phyloP scores from a whole-genome alignment of 1,139 yeast species.

The Debaryomycetaceae sp. region DNA sequence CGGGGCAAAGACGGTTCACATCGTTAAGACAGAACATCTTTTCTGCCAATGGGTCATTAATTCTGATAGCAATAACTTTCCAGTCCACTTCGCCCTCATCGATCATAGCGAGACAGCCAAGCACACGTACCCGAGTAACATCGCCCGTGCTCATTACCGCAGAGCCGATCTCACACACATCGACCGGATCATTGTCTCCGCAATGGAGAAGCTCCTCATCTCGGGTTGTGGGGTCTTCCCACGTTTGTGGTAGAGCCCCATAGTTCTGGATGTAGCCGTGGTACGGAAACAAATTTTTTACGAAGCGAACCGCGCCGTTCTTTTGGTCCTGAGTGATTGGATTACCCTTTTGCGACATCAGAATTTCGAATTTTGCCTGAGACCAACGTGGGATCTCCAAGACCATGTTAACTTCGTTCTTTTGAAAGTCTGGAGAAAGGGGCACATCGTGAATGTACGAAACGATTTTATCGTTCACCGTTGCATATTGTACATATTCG shows the following conservation, averaged over 20 bases:
- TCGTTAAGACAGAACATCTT: slow-evolving; percentile 68
- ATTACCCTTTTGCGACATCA: slow-evolving; percentile 53
- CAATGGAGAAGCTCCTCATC: slow-evolving; percentile 72
- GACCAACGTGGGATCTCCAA: slow-evolving; percentile 91
- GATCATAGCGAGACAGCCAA: slow-evolving; percentile 78
- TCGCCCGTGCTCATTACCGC: slow-evolving; percentile 62
- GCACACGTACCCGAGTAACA: slow-evolving; percentile 69
- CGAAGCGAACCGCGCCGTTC: slow-evolving; percentile 75
- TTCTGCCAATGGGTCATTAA: slow-evolving; percentile 64
- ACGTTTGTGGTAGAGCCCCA: slow-evolving; percentile 92
- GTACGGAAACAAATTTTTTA: slow-evolving; percentile 80
- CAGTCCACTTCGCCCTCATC: slow-evolving; percentile 94
- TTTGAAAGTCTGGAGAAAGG: slow-evolving; percentile 49
- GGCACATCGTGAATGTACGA: slow-evolving; percentile 77
- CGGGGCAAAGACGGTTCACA: slow-evolving; percentile 67
- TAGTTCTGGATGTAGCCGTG: slow-evolving; percentile 89
- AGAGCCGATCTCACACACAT: slow-evolving; percentile 83
- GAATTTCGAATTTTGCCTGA: slow-evolving; percentile 80
- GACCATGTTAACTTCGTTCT: slow-evolving; percentile 69
- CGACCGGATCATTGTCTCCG: slow-evolving; percentile 89
- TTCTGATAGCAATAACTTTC: slow-evolving; percentile 75
- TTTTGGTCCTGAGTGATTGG: slow-evolving; percentile 83
- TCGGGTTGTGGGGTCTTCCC: slow-evolving; percentile 73
- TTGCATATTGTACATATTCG: slow-evolving; percentile 24
- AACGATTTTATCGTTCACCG: slow-evolving; percentile 40